Conservation (phyloP, 176 grass and related monocot species). For the Pharus latifolius region DNA sequence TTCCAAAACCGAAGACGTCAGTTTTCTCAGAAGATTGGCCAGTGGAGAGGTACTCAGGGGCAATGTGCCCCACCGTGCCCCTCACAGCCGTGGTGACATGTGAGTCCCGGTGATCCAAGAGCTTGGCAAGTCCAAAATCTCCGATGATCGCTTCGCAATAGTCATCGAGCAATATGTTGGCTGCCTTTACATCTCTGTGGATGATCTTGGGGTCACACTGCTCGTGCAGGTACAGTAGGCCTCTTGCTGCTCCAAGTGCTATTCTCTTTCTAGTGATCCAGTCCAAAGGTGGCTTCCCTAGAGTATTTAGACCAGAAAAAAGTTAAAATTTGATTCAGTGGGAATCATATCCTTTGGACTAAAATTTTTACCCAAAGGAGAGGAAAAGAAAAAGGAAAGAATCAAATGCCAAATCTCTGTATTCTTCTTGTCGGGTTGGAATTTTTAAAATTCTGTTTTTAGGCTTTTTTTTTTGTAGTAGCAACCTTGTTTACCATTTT, state of each 20-base stretch:
- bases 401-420: not conserved
- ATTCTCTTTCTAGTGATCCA: slow-evolving; percentile 76
- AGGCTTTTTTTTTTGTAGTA: not conserved
- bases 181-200: slow-evolving; percentile 84
- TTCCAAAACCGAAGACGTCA: slow-evolving; percentile 79
- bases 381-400: not conserved
- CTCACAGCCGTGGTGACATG: slow-evolving; percentile 82
- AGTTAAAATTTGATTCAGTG: slow-evolving; percentile 5
- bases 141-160: slow-evolving; percentile 64
- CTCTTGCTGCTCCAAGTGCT: slow-evolving; percentile 67
- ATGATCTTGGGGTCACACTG: slow-evolving; percentile 93
- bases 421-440: not conserved
- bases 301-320: not conserved
- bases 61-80: slow-evolving; percentile 81
- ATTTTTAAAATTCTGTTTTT: too few species aligned
- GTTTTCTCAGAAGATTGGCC: slow-evolving; percentile 92
- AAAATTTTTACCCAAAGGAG: not conserved
- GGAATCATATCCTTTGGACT: not conserved
- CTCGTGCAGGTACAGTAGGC: slow-evolving; percentile 78
- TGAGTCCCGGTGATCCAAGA: slow-evolving; percentile 68
- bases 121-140: slow-evolving; percentile 85
- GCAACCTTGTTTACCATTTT: not conserved
- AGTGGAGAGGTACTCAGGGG: slow-evolving; percentile 80
- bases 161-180: slow-evolving; percentile 72
- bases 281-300: slow-evolving; percentile 69